Conservation (phyloP, 1,284 basidiomycete genomes). For the Ceratobasidium sp. region DNA sequence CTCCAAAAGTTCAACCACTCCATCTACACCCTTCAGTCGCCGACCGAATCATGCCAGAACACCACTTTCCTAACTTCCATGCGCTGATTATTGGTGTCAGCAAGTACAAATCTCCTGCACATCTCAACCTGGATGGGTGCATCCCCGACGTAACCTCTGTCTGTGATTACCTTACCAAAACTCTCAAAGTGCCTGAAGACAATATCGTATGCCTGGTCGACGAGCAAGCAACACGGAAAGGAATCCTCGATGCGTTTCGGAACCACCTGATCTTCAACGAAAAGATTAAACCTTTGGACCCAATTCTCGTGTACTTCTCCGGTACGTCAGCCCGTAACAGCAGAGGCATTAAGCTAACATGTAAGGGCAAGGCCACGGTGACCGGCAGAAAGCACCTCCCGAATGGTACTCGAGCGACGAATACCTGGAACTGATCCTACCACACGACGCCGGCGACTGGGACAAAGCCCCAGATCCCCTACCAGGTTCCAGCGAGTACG, state of each 20-base stretch:
- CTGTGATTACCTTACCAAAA: not conserved
- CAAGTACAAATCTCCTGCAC: not conserved
- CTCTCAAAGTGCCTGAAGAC: constrained; percentile 8
- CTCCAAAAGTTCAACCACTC: too few species aligned
- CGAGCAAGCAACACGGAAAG: constrained; percentile 30
- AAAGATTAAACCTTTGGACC: constrained; percentile 10
- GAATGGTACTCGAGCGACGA: constrained; percentile 21
- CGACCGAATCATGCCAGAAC: too few species aligned
- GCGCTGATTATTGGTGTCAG: constrained; percentile 30
- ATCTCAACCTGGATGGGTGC: constrained; percentile 9
- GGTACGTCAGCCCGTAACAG: not conserved
- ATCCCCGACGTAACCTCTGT: constrained; percentile 3
- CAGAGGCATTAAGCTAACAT: constrained; percentile 1
- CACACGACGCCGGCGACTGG: constrained; percentile 8
- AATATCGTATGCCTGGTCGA: not conserved
- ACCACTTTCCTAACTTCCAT: constrained; percentile 7
- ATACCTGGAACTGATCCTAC: constrained; percentile 12
- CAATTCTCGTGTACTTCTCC: constrained; percentile 33
- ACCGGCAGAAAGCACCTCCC: not conserved
- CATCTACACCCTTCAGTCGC: too few species aligned
- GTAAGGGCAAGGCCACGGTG: not conserved
- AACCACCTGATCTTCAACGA: constrained; percentile 14
- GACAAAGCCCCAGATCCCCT: not conserved
- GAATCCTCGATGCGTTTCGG: constrained; percentile 21
- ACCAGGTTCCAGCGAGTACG: not conserved